phyloP scores from a whole-genome alignment of 1,284 basidiomycete species.

The Ustilago crameri region DNA sequence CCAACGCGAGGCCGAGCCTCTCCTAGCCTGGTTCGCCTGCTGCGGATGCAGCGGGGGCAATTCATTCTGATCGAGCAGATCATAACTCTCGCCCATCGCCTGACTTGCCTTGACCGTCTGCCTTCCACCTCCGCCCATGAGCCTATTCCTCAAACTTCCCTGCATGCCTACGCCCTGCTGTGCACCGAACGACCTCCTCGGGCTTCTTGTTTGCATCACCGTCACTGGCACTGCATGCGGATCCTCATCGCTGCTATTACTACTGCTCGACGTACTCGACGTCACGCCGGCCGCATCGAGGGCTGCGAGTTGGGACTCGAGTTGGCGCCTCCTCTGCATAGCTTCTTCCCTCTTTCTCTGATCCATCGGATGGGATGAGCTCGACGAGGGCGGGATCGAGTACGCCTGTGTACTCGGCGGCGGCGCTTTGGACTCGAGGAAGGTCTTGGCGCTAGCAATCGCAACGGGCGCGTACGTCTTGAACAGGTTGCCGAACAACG shows the following conservation, averaged over 20 bases:
- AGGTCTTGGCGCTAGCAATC: conserved; percentile 24
- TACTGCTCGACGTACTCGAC: conserved; percentile 13
- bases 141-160: conserved; percentile 20
- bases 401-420: conserved; percentile 23
- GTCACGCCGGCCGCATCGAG: conserved; percentile 29
- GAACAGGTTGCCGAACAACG: conserved; percentile 36
- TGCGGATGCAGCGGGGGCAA: conserved; percentile 9
- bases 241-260: conserved; percentile 10
- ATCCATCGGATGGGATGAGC: not conserved
- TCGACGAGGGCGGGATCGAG: conserved; percentile 11
- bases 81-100: conserved; percentile 37
- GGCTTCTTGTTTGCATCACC: conserved; percentile 11
- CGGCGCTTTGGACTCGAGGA: conserved; percentile 29
- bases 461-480: conserved; percentile 42
- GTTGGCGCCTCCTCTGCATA: conserved; percentile 17
- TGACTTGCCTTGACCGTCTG: conserved; percentile 21
- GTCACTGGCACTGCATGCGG: conserved; percentile 9
- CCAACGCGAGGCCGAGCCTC: conserved; percentile 10
- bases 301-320: conserved; percentile 36
- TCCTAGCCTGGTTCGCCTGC: conserved; percentile 2
- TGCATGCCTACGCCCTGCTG: not conserved
- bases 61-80: conserved; percentile 47
- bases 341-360: conserved; percentile 18
- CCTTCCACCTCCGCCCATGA: conserved; percentile 6
- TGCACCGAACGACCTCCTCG: not conserved